Base-by-base conservation (phyloP, 2,329 filamentous ascomycete genomes). In the Aspergillus sergii region DNA sequence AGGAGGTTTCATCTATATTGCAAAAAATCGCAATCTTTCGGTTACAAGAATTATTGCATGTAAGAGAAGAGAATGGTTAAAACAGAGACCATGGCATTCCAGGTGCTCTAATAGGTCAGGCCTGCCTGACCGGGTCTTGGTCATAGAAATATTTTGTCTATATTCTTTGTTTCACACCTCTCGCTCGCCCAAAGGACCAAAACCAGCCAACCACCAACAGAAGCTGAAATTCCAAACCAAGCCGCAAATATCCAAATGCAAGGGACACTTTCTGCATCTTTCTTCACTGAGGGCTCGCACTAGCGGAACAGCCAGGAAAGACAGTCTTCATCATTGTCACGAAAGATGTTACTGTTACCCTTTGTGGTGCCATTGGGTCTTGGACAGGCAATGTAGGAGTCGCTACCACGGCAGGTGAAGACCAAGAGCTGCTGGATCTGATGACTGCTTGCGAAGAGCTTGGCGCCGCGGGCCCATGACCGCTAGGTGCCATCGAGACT, bases 341-440 rank as follows among this genome's bases (percentile, higher is more conserved):
- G 62, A 73, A 75, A 5, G 71, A 70, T 21, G 73, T 75, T 26
- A 71, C 63, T 5, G 71, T 70, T 30, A 60, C 11, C 63, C n/a
- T 39, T n/a, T 41, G 51, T 39, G 30, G n/a, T 3, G 9, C 28
- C 19, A 32, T 32, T 51, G 48, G 48, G 48, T n/a, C 26, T 32
- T 34, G 12, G 28, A n/a, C n/a, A 51, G 7, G 32, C n/a, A n/a
- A 55, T 11, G 32, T 51, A 32, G 59, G 30, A 23, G 45, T 26
- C 28, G 26, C 16, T 10, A 4, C n/a, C 16, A 41, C 39, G 39
- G 19, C 21, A 32, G 59, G 19, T 23, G 55, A n/a, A n/a, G 12
- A 39, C 43, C 60, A 26, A 41, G 60, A 28, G 21, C n/a, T 16
- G 39, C 39, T 41, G 16, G 39, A 9, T 41, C 8, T n/a, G 16